Base-by-base conservation (phyloP, 2,329 filamentous ascomycete species). In the Fusarium transvaalense region DNA sequence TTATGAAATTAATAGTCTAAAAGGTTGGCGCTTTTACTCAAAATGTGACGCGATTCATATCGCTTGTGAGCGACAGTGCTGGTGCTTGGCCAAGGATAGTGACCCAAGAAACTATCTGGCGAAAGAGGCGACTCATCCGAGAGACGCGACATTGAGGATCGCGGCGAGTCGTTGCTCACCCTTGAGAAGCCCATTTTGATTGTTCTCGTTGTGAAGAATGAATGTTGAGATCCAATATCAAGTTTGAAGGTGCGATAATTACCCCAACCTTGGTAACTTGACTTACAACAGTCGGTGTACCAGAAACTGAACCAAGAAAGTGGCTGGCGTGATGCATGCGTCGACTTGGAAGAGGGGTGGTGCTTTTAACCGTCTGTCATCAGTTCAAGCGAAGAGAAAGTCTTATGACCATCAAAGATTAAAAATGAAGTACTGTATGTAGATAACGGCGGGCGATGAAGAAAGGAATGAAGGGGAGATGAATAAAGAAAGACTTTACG, bases 1-100 rank as follows among this genome's bases (percentile, higher is more conserved):
- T 15, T 37, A 15, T 31, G 19, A 19, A 5, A 3, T n/a, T 21
- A 10, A 7, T 17, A 10, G 3, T 27, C 10, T 23, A 7, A 15
- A 27, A n/a, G 21, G 21, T 21, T 60, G 54, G 61, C 31, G 23
- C 37, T 37, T 27, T 52, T 47, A 64, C 61, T 45, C 59, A 48
- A 38, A 21, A 53, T 46, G 27, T 64, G 61, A 31, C 41, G 61
- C 39, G 61, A 38, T 51, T 65, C 61, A 52, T 59, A 60, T 27
- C 46, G 46, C 23, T 58, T 64, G 19, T 64, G 59, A 27, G 61
- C 58, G 8, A 64, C 53, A 17, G 61, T 65, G 53, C 61, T 64
- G 31, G 61, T 64, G 46, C 61, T 64, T 15, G 61, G 61, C 61
- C 61, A 64, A 23, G 61, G 61, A 65, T 64, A 64, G 21, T 64